Conservation (phyloP, 2,329 filamentous ascomycete species). For the Fonsecaea pedrosoi region DNA sequence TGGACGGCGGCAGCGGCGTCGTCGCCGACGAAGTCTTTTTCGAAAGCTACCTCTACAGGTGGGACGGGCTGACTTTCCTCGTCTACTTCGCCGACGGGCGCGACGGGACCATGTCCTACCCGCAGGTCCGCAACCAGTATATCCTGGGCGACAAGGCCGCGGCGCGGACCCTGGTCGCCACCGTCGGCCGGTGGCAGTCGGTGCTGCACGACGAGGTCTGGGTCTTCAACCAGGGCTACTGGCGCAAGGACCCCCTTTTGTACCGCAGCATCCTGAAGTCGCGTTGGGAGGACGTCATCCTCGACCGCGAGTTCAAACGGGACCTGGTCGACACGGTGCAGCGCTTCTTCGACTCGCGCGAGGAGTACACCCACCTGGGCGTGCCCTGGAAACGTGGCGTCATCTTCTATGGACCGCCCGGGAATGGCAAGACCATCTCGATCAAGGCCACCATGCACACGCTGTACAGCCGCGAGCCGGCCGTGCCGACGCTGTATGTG, state of each 20-base stretch:
- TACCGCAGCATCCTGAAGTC: slow-evolving; percentile 51
- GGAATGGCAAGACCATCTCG: slow-evolving; percentile 55
- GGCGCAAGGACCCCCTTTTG: slow-evolving; percentile 49
- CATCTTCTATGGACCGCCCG: slow-evolving; percentile 51
- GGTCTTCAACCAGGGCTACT: slow-evolving; percentile 52
- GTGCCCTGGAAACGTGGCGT: slow-evolving; percentile 58
- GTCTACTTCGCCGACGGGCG: slow-evolving; percentile 39
- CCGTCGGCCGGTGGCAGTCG: slow-evolving; percentile 28
- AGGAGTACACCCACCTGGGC: slow-evolving; percentile 51
- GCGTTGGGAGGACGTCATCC: slow-evolving; percentile 56
- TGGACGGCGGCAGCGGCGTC: slow-evolving; percentile 34
- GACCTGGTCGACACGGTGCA: slow-evolving; percentile 49
- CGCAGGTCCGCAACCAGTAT: slow-evolving; percentile 37
- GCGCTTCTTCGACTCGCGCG: slow-evolving; percentile 51
- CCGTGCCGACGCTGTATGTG: slow-evolving; percentile 51
- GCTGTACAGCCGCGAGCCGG: slow-evolving; percentile 45
- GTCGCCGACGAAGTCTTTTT: slow-evolving; percentile 34
- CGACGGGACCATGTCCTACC: slow-evolving; percentile 29
- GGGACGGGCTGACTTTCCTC: slow-evolving; percentile 35
- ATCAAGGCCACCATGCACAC: slow-evolving; percentile 55
- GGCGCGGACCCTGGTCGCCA: slow-evolving; percentile 30
- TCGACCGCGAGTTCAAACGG: slow-evolving; percentile 53
- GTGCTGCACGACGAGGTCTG: slow-evolving; percentile 49
- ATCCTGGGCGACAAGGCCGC: slow-evolving; percentile 34
- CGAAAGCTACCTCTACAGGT: slow-evolving; percentile 36